Evolutionary conservation across 768 basidiomycete genomes (phyloP).

Genomic region (Termitomyces titanicus): DNA sequence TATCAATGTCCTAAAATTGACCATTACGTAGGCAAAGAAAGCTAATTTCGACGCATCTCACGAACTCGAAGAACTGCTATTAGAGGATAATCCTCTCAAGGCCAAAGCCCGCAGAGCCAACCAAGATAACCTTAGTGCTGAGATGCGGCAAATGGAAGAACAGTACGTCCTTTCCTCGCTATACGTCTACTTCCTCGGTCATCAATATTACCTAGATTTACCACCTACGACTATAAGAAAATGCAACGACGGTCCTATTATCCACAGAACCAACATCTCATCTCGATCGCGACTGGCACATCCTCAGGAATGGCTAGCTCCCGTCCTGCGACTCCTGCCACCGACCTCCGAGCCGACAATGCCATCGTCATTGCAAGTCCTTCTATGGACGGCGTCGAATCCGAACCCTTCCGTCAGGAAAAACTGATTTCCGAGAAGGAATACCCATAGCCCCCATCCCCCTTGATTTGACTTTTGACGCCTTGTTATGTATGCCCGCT

Average conservation of each 20-base stretch:
- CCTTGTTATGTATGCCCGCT: neutral
- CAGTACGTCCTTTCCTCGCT: constrained; percentile 53
- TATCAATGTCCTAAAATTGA: neutral
- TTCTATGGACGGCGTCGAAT: constrained; percentile 37
- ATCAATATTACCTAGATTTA: constrained; percentile 58
- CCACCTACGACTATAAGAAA: constrained; percentile 88
- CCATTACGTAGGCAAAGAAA: constrained; percentile 77
- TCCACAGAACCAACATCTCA: constrained; percentile 73
- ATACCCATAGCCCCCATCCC: constrained; percentile 33
- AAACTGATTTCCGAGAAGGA: constrained; percentile 45
- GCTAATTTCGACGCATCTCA: constrained; percentile 99
- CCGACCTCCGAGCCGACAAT: constrained; percentile 43
- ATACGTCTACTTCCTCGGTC: constrained; percentile 5
- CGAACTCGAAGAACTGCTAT: constrained; percentile 90
- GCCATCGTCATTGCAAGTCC: constrained; percentile 36
- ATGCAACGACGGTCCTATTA: constrained; percentile 92
- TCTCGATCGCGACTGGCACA: constrained; percentile 71
- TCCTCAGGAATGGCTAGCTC: constrained; percentile 69
- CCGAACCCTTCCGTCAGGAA: constrained; percentile 36
- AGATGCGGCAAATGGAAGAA: constrained; percentile 98
- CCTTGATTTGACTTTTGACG: neutral
- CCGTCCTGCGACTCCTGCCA: constrained; percentile 69
- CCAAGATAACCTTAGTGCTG: constrained; percentile 83
- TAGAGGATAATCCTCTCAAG: constrained; percentile 97
- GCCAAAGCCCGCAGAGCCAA: constrained; percentile 89